Evolutionary conservation across 768 basidiomycete species (phyloP).

Genomic region (Pleurotus eryngii): DNA sequence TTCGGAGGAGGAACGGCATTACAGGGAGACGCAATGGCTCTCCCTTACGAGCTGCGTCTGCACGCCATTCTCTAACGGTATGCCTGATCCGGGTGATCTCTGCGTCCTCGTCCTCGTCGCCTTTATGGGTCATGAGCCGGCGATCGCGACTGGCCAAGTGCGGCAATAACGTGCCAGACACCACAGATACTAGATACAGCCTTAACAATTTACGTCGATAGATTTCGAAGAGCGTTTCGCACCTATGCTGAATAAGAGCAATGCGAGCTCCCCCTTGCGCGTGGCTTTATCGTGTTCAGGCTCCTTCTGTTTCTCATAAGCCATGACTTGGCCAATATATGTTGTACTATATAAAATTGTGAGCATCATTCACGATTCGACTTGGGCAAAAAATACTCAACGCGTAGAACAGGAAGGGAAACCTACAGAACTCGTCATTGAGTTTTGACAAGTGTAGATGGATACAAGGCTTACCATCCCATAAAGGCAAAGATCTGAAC

Average conservation of each 20-base stretch:
- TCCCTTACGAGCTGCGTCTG: conserved; percentile 76
- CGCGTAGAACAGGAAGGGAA: conserved; percentile 94
- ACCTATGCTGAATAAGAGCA: conserved; percentile 91
- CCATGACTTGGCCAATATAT: conserved; percentile 94
- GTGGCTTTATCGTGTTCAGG: conserved; percentile 85
- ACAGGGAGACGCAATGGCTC: conserved; percentile 75
- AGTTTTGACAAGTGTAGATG: not conserved
- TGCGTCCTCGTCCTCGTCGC: conserved; percentile 71
- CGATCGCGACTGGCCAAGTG: conserved; percentile 79
- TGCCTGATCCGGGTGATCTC: conserved; percentile 69
- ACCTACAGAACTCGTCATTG: conserved; percentile 44
- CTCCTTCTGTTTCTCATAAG: conserved; percentile 65
- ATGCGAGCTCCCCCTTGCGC: conserved; percentile 80
- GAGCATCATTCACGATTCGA: not conserved
- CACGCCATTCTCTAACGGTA: conserved; percentile 78
- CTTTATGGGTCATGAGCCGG: conserved; percentile 68
- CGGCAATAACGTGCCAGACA: conserved; percentile 79
- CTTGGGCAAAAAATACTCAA: conserved; percentile 28
- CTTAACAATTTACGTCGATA: not conserved
- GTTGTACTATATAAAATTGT: conserved; percentile 59
- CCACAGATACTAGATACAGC: conserved; percentile 65
- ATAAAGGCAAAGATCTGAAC: conserved; percentile 96
- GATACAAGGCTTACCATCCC: conserved; percentile 67
- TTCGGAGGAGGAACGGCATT: conserved; percentile 88
- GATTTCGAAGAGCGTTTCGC: conserved; percentile 17